Percentiles rank a stretch among this genome's conserved stretches.
Conservation (phyloP, 495 filamentous ascomycete genomes). For the Halenospora varia region DNA sequence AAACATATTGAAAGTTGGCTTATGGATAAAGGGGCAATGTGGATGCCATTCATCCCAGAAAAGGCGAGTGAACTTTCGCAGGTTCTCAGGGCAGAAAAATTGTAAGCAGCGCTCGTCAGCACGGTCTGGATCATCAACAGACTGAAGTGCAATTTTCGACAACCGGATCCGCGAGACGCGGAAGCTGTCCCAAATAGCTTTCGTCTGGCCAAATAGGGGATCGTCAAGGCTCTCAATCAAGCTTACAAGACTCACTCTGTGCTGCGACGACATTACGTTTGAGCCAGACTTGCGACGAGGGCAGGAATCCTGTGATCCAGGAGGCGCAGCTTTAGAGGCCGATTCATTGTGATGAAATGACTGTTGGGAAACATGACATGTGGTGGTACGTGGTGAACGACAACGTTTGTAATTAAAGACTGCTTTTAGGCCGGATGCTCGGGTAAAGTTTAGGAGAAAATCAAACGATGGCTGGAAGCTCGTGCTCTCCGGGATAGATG, state of each 20-base stretch:
- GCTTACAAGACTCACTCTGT: background rate
- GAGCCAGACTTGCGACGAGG: background rate
- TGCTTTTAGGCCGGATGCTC: background rate
- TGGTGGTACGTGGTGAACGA: background rate
- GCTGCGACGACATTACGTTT: background rate
- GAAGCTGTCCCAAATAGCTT: slow-evolving; percentile 9
- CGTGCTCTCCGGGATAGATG: background rate
- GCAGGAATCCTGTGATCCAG: background rate
- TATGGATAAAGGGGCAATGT: slow-evolving; percentile 12
- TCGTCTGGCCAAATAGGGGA: slow-evolving; percentile 2
- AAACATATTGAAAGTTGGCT: slow-evolving; percentile 3
- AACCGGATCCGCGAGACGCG: slow-evolving; percentile 3
- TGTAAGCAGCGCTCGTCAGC: slow-evolving; percentile 5
- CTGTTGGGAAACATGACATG: background rate
- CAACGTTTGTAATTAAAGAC: slow-evolving; percentile 4
- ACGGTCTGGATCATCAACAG: background rate
- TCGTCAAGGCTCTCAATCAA: slow-evolving; percentile 1
- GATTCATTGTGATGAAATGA: background rate
- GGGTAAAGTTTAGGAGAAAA: slow-evolving; percentile 4
- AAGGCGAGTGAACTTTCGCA: slow-evolving; percentile 3
- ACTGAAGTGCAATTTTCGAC: background rate
- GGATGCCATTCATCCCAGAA: slow-evolving; percentile 16
- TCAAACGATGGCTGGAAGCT: slow-evolving; percentile 2
- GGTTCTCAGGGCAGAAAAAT: slow-evolving; percentile 5
- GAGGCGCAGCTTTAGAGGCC: background rate